Conservation (phyloP, 495 filamentous ascomycete species). For the Talaromyces proteolyticus region DNA sequence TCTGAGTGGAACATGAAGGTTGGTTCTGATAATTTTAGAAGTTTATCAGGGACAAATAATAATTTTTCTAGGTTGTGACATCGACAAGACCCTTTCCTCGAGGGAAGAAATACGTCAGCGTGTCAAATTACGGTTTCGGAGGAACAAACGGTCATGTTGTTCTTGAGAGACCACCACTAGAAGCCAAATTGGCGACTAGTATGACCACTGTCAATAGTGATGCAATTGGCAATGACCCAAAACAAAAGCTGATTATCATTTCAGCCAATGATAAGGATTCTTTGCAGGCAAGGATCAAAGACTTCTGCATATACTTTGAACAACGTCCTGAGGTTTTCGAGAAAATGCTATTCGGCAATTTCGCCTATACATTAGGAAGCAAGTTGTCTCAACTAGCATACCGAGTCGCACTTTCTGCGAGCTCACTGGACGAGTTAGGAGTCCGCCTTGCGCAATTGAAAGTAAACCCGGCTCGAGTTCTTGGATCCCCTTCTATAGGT, state of each 20-base stretch:
- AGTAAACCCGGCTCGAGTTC: conserved; percentile 5
- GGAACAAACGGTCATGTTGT: conserved; percentile 59
- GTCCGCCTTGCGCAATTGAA: conserved; percentile 15
- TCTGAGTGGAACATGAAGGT: conserved; percentile 10
- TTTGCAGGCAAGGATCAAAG: conserved; percentile 15
- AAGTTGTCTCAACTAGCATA: conserved; percentile 22
- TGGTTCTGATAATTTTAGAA: background rate
- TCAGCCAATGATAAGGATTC: conserved; percentile 26
- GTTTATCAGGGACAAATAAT: no score
- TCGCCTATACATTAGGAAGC: conserved; percentile 22
- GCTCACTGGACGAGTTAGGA: conserved; percentile 17
- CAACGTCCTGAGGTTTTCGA: conserved; percentile 26
- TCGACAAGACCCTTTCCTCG: conserved; percentile 18
- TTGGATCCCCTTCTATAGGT: conserved; percentile 8
- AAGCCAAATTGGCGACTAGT: background rate
- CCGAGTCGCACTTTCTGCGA: conserved; percentile 17
- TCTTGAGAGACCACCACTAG: conserved; percentile 8
- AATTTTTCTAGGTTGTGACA: conserved; percentile 19
- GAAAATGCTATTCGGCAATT: conserved; percentile 19
- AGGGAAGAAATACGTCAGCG: conserved; percentile 57
- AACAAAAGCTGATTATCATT: conserved; percentile 19
- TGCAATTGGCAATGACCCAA: conserved; percentile 16
- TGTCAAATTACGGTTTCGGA: conserved; percentile 30
- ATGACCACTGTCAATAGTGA: conserved; percentile 6
- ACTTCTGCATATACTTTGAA: conserved; percentile 25